Evolutionary conservation across 2,329 filamentous ascomycete species (phyloP).

Genomic region (Trichoderma gracile): DNA sequence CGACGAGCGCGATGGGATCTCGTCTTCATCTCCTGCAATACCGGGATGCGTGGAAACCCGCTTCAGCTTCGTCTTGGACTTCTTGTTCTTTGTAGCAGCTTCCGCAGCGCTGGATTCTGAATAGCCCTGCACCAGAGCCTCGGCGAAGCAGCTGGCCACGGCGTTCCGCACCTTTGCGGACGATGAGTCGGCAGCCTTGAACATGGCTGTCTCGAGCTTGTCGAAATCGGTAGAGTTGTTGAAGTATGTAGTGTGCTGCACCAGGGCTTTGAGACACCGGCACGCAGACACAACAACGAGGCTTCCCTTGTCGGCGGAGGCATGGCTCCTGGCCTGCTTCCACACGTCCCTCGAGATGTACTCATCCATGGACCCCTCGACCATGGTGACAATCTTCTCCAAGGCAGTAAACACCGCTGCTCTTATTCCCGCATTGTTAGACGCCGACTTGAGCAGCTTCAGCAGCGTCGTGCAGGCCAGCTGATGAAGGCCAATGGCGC

Average conservation of each 20-base stretch:
- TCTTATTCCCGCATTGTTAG: conserved; percentile 77
- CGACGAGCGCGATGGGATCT: conserved; percentile 64
- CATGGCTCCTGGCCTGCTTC: conserved; percentile 82
- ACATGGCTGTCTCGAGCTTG: conserved; percentile 75
- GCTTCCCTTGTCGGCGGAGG: conserved; percentile 76
- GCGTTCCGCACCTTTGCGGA: conserved; percentile 77
- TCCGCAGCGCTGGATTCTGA: conserved; percentile 50
- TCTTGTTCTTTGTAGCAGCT: conserved; percentile 63
- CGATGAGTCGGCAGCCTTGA: conserved; percentile 82
- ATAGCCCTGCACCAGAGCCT: conserved; percentile 79
- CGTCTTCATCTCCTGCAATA: conserved; percentile 71
- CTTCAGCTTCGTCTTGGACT: conserved; percentile 63
- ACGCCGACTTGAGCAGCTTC: conserved; percentile 77
- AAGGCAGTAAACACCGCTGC: conserved; percentile 75
- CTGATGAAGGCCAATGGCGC: conserved; percentile 79
- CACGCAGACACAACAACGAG: conserved; percentile 79
- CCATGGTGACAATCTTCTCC: conserved; percentile 73
- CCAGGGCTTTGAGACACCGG: conserved; percentile 72
- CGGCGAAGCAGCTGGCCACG: conserved; percentile 80
- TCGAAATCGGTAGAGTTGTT: conserved; percentile 90
- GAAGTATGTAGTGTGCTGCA: conserved; percentile 76
- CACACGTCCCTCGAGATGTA: conserved; percentile 82
- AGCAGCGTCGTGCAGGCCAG: conserved; percentile 70
- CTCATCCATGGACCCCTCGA: conserved; percentile 79
- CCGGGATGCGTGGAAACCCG: conserved; percentile 61